A percentile compares a stretch with the other conserved stretches of the same genome.
These are phyloP conservation scores for Aeschynomene evenia DNA, from an alignment of 306 rosid genomes.

Conservation along the genomic window DNA sequence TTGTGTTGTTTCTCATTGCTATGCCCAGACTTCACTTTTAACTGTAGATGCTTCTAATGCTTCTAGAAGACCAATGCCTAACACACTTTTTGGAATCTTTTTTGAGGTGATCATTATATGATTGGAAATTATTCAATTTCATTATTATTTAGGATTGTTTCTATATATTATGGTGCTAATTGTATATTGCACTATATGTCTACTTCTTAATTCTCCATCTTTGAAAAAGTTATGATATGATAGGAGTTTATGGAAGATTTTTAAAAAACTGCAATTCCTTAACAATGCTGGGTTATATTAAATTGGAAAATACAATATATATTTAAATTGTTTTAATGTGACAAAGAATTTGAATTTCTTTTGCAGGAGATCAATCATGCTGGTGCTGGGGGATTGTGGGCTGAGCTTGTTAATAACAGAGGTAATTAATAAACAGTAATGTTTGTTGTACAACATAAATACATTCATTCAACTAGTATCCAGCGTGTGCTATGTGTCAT, in stretches of 20 bases:
- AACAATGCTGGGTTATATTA: neutral
- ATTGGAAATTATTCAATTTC: too few relatives aligned
- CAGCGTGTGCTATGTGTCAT: too few relatives aligned
- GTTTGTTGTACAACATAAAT: too few relatives aligned
- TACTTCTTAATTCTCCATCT: neutral
- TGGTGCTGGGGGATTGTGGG: slow-evolving; percentile 48
- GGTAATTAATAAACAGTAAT: slow-evolving; percentile 36
- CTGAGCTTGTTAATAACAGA: slow-evolving; percentile 47
- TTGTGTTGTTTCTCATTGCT: slow-evolving; percentile 36
- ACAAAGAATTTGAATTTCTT: neutral
- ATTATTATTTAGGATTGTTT: too few relatives aligned
- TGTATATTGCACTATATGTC: neutral
- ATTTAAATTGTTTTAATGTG: neutral
- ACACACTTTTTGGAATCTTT: slow-evolving; percentile 69
- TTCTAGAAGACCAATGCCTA: slow-evolving; percentile 50
- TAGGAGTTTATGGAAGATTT: neutral
- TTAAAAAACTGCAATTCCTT: neutral
- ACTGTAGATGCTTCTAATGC: slow-evolving; percentile 58
- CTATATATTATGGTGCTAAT: neutral
- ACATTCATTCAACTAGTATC: too few relatives aligned
- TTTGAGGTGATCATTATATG: too few relatives aligned
- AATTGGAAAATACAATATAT: neutral
- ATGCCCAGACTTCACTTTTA: slow-evolving; percentile 42
- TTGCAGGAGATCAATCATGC: slow-evolving; percentile 48
- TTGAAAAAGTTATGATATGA: neutral